These are phyloP conservation scores for Paecilomyces dactylethromorphus DNA, from an alignment of 2,329 filamentous ascomycete species.

Conservation along the genomic window DNA sequence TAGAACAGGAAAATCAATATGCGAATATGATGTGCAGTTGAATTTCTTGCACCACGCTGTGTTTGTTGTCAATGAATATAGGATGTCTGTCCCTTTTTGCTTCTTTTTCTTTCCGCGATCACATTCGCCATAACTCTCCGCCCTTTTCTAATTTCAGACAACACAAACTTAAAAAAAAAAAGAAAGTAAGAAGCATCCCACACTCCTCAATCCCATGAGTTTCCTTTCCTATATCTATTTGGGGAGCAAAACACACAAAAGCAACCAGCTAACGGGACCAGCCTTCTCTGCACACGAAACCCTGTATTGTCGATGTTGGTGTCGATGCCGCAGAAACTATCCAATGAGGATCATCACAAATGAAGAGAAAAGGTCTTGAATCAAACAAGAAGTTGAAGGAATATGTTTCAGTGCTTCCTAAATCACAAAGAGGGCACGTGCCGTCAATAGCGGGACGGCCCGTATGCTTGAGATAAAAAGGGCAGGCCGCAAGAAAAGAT, in stretches of 20 bases:
- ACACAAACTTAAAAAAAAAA: background rate
- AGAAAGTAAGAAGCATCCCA: background rate
- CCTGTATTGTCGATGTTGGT: background rate
- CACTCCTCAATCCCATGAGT: background rate
- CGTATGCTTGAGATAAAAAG: background rate
- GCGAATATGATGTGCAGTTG: background rate
- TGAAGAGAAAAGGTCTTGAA: conserved; percentile 6
- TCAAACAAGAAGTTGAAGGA: conserved; percentile 3
- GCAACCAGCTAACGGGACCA: background rate
- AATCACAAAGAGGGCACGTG: conserved; percentile 3
- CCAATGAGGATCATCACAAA: background rate
- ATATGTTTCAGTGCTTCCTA: conserved; percentile 1
- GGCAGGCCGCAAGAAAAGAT: background rate
- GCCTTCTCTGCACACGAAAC: background rate
- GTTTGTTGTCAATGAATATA: background rate
- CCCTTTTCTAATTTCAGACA: background rate
- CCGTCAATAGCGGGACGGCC: background rate
- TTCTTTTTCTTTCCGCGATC: background rate
- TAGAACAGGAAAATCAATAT: background rate
- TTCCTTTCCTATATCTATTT: background rate
- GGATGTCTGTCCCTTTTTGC: background rate
- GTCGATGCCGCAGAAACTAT: background rate
- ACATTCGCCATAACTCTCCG: background rate
- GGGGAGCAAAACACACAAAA: background rate
- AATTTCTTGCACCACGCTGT: background rate